Percentiles rank a stretch among this genome's conserved stretches.
These are phyloP conservation scores for Simmondsia chinensis DNA, from an alignment of 148 eudicot genomes.

Conservation along the genomic window DNA sequence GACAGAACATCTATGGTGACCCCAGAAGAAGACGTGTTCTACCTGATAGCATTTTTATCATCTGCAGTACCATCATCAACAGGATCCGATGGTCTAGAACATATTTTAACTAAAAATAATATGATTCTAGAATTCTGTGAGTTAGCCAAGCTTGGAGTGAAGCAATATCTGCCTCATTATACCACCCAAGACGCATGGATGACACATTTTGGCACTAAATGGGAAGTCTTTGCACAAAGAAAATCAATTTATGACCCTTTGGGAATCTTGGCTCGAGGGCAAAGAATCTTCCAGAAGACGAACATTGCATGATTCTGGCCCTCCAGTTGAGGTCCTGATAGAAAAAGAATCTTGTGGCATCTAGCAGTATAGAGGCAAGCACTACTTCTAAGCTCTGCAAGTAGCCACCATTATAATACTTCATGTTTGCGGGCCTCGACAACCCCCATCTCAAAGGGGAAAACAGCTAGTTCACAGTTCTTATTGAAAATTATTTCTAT, in stretches of 20 bases:
- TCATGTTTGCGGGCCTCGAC: background rate
- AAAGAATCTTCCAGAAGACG: conserved; percentile 58
- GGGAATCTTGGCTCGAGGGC: conserved; percentile 82
- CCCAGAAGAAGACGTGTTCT: conserved; percentile 72
- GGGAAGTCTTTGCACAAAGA: conserved; percentile 51
- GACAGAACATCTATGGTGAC: conserved; percentile 62
- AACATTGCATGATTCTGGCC: conserved; percentile 17
- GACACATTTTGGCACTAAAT: conserved; percentile 62
- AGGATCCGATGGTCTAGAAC: conserved; percentile 49
- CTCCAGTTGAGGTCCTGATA: background rate
- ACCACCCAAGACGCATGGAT: conserved; percentile 53
- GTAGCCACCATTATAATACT: conserved; percentile 7
- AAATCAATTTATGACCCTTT: conserved; percentile 71
- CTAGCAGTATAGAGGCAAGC: conserved; percentile 4
- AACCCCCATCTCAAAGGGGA: background rate
- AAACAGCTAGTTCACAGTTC: background rate
- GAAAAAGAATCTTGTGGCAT: conserved; percentile 3
- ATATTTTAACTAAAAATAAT: conserved; percentile 43
- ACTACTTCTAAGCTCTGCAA: conserved; percentile 8
- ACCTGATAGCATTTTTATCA: conserved; percentile 52
- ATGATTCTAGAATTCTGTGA: conserved; percentile 50
- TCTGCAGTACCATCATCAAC: conserved; percentile 38
- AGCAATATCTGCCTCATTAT: conserved; percentile 81
- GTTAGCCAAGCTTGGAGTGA: conserved; percentile 46
- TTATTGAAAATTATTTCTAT: too few species aligned